A percentile compares a stretch with the other conserved stretches of the same genome.
These are phyloP conservation scores for Sutorius eximius DNA, from an alignment of 1,284 basidiomycete genomes.

Conservation along the genomic window DNA sequence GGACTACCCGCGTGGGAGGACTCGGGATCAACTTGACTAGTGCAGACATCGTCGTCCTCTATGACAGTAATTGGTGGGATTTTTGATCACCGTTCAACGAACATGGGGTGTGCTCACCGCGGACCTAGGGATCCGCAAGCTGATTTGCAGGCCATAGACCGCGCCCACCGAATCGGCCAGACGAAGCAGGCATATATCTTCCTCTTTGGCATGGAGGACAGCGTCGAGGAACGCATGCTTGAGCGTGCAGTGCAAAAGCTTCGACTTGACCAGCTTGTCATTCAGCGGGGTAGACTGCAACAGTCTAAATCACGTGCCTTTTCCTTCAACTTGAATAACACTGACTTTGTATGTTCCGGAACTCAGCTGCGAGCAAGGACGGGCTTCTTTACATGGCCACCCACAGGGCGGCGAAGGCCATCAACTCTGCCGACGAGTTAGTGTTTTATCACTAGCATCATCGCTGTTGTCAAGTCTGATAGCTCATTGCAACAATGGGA, in stretches of 20 bases:
- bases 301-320: constrained; percentile 54
- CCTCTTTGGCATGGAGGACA: constrained; percentile 93
- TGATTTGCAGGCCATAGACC: constrained; percentile 83
- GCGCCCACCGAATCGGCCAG: constrained; percentile 85
- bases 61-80: constrained; percentile 89
- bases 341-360: not conserved
- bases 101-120: constrained; percentile 14
- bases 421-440: constrained; percentile 71
- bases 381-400: constrained; percentile 98
- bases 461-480: constrained; percentile 66
- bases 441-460: constrained; percentile 24
- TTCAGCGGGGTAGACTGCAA: constrained; percentile 85
- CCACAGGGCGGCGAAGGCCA: constrained; percentile 90
- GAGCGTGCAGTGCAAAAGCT: too few relatives aligned
- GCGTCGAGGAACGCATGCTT: constrained; percentile 99
- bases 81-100: not conserved
- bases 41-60: constrained; percentile 96
- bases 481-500: constrained; percentile 92
- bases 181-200: constrained; percentile 99
- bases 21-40: constrained; percentile 96
- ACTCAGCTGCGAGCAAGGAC: constrained; percentile 86
- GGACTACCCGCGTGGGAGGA: constrained; percentile 97
- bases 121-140: constrained; percentile 89
- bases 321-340: not conserved
- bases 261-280: constrained; percentile 94